Percentiles rank a stretch among this genome's conserved stretches.
phyloP scores from a whole-genome alignment of 1,284 basidiomycete species.

The Fomitiporia mediterranea region DNA sequence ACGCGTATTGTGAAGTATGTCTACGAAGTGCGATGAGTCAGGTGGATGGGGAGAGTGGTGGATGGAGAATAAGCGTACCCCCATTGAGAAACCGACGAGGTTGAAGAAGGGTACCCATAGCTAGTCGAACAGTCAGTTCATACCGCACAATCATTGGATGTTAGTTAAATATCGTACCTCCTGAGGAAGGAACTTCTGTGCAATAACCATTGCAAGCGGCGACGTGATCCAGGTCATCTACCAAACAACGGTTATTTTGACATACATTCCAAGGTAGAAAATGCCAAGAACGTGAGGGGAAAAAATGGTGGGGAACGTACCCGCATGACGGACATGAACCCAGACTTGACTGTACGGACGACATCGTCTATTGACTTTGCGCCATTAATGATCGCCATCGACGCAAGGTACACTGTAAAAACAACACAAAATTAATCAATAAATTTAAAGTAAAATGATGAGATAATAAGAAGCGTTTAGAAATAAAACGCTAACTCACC shows the following conservation, averaged over 20 bases:
- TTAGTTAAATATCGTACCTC: conserved; percentile 34
- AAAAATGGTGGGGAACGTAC: conserved; percentile 42
- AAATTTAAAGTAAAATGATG: neutral
- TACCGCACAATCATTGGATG: neutral
- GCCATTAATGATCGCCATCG: conserved; percentile 84
- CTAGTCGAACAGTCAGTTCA: conserved; percentile 29
- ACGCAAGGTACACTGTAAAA: conserved; percentile 53
- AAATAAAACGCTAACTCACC: too few species aligned
- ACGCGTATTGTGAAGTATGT: conserved; percentile 69
- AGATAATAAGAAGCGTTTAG: too few species aligned
- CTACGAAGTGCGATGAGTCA: conserved; percentile 33
- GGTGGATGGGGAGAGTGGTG: neutral
- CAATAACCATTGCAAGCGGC: conserved; percentile 66
- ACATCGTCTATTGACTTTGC: conserved; percentile 66
- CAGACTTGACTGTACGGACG: conserved; percentile 63
- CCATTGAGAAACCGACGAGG: conserved; percentile 57
- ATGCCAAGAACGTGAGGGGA: neutral
- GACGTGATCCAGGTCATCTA: conserved; percentile 70
- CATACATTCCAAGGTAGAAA: too few species aligned
- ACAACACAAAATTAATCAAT: neutral
- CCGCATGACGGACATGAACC: conserved; percentile 72
- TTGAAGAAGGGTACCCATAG: conserved; percentile 78
- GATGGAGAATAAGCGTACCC: conserved; percentile 41
- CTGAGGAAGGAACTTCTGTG: conserved; percentile 70
- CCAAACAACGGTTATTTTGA: conserved; percentile 5